Evolutionary conservation across 1,284 basidiomycete genomes (phyloP), one percentile per base, ranked within the genome.

Genomic region (Ceratobasidium papillatum): DNA sequence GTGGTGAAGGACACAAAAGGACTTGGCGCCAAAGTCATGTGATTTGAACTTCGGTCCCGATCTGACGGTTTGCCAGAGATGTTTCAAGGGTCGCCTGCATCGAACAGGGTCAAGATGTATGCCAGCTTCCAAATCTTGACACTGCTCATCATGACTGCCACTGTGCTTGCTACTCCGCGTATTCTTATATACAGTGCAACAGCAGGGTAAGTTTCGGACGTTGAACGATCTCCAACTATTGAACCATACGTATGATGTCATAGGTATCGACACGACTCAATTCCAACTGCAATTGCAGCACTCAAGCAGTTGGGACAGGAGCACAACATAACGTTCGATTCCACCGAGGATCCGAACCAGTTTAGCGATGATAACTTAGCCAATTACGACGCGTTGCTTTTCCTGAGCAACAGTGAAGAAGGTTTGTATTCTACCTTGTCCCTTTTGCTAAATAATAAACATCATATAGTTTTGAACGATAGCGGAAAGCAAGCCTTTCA

Each of bases 391-490:
- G 87, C 86, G 0, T 78, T 95, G 27, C 80, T 94, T 77, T 94
- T 94, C 80, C 81, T 94, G 66, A 87, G 85, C 76, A 93, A 88
- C 34, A 91, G 90, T 0, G 92, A 91, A n/a, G 86, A 89, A 82
- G 84, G 89, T 87, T 73, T 36, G 84, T 79, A 25, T 38, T 12
- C 27, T 59, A 14, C 30, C 22, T 12, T 41, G 7, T 22, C 25
- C 4, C 17, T 25, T 32, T 25, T 19, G 19, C 36, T 32, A 30
- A 77, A 77, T 19, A 22, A 38, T 12, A 7, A 8, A 32, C 22
- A 30, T 22, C 34, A 22, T 14, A 78, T 84, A 88, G 90, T 94
- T 3, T 85, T 94, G 19, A 87, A 91, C 78, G 84, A 84, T 5
- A 77, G 81, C 17, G 89, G 89, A 4, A 87, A 91, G 79, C 82